Evolutionary conservation across 768 basidiomycete genomes (phyloP).

Genomic region (Strobilomyces dryophilus): DNA sequence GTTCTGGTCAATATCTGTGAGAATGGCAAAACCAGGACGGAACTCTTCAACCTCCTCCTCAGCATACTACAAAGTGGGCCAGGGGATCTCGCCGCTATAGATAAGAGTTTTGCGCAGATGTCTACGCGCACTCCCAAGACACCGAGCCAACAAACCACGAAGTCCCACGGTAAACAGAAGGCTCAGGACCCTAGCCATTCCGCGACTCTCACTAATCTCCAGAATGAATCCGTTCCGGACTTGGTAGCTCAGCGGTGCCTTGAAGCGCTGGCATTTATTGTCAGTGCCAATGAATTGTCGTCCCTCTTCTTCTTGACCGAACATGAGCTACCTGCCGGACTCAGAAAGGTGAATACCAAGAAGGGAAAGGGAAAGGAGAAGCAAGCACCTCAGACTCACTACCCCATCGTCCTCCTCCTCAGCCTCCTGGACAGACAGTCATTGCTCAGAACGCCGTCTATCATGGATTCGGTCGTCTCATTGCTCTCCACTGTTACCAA

Average conservation of each 20-base stretch:
- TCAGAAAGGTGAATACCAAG: conserved; percentile 63
- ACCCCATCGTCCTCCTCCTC: conserved; percentile 86
- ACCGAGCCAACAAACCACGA: conserved; percentile 35
- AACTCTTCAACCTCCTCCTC: conserved; percentile 92
- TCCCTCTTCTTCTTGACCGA: conserved; percentile 95
- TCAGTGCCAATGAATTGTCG: conserved; percentile 76
- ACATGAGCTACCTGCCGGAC: conserved; percentile 82
- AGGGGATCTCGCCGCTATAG: conserved; percentile 86
- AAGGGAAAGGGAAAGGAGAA: conserved; percentile 98
- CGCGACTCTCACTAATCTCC: conserved; percentile 47
- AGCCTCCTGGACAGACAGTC: conserved; percentile 84
- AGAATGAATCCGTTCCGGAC: conserved; percentile 83
- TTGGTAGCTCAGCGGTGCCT: conserved; percentile 92
- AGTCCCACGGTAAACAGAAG: conserved; percentile 67
- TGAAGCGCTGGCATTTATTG: conserved; percentile 86
- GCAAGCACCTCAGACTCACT: conserved; percentile 73
- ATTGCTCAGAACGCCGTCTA: conserved; percentile 79
- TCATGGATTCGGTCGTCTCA: conserved; percentile 90
- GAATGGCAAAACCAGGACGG: conserved; percentile 85
- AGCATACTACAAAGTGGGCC: conserved; percentile 93
- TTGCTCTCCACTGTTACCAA: conserved; percentile 87
- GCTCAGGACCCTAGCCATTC: conserved; percentile 49
- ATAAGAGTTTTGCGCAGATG: conserved; percentile 92
- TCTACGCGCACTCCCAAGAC: conserved; percentile 66
- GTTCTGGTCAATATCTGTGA: conserved; percentile 95